These are phyloP conservation scores for Russula foetens DNA, from an alignment of 768 basidiomycete genomes.

Conservation along the genomic window DNA sequence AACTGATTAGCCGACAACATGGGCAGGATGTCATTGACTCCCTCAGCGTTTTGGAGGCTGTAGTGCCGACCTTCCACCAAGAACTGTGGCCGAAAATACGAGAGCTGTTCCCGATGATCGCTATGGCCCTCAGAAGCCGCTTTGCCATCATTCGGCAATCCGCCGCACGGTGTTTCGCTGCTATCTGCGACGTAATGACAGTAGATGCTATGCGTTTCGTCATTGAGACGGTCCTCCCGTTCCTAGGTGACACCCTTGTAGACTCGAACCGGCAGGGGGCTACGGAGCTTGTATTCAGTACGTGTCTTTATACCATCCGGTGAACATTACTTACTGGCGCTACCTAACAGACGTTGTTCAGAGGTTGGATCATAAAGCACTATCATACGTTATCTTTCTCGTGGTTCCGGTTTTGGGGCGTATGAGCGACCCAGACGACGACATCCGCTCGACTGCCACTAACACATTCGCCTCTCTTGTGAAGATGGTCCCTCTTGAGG, in stretches of 20 bases:
- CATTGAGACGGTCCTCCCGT: slow-evolving; percentile 76
- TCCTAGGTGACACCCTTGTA: slow-evolving; percentile 69
- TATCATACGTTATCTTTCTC: slow-evolving; percentile 96
- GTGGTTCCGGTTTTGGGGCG: slow-evolving; percentile 93
- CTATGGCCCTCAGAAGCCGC: slow-evolving; percentile 70
- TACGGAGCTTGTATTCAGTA: slow-evolving; percentile 86
- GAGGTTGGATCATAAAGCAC: slow-evolving; percentile 82
- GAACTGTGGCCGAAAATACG: slow-evolving; percentile 60
- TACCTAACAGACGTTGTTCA: slow-evolving; percentile 72
- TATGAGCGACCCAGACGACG: slow-evolving; percentile 93
- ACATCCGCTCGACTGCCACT: slow-evolving; percentile 89
- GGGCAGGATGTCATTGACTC: slow-evolving; percentile 93
- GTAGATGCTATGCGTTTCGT: slow-evolving; percentile 81
- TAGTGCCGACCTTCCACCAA: slow-evolving; percentile 66
- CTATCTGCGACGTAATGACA: slow-evolving; percentile 81
- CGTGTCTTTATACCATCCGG: slow-evolving; percentile 30
- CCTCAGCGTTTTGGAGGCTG: slow-evolving; percentile 79
- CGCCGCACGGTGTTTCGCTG: slow-evolving; percentile 81
- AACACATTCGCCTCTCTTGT: slow-evolving; percentile 95
- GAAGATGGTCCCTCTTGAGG: slow-evolving; percentile 98
- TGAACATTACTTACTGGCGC: slow-evolving; percentile 14
- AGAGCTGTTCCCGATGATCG: slow-evolving; percentile 68
- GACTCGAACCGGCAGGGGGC: slow-evolving; percentile 80
- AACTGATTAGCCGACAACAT: slow-evolving; percentile 56
- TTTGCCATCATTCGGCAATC: slow-evolving; percentile 88